Evolutionary conservation across 371 early-diverging fungal species (phyloP).

Genomic region (Quaeritorhiza haematococci): DNA sequence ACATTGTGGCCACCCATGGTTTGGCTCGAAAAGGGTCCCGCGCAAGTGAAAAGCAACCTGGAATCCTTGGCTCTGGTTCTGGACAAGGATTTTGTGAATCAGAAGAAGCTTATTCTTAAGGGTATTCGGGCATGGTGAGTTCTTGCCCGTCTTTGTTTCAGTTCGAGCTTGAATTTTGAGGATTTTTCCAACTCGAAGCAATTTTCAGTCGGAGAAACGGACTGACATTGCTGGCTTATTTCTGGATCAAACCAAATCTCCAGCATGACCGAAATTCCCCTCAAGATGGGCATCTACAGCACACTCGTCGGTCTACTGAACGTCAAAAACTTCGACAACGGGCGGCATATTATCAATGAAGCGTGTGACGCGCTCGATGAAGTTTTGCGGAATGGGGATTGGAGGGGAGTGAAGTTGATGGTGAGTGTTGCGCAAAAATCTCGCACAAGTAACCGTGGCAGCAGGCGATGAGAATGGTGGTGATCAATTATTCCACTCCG

Average conservation of each 20-base stretch:
- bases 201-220: too few relatives aligned
- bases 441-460: neutral
- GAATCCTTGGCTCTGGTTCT: too few relatives aligned
- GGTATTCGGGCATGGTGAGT: too few relatives aligned
- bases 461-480: neutral
- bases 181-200: too few relatives aligned
- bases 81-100: too few relatives aligned
- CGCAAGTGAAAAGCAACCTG: too few relatives aligned
- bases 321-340: constrained; percentile 48
- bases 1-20: too few relatives aligned
- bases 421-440: too few relatives aligned
- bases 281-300: constrained; percentile 74
- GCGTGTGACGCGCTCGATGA: constrained; percentile 48
- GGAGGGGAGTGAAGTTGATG: constrained; percentile 69
- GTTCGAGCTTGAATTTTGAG: too few relatives aligned
- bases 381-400: constrained; percentile 43
- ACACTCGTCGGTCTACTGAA: constrained; percentile 74
- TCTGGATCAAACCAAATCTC: neutral
- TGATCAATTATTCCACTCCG: neutral
- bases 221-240: constrained; percentile 27
- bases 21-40: too few relatives aligned
- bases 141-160: too few relatives aligned
- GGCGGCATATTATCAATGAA: constrained; percentile 49
- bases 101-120: too few relatives aligned
- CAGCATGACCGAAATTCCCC: constrained; percentile 71